Conservation (phyloP, 768 basidiomycete species). For the Cantharellus cinnabarinus region DNA sequence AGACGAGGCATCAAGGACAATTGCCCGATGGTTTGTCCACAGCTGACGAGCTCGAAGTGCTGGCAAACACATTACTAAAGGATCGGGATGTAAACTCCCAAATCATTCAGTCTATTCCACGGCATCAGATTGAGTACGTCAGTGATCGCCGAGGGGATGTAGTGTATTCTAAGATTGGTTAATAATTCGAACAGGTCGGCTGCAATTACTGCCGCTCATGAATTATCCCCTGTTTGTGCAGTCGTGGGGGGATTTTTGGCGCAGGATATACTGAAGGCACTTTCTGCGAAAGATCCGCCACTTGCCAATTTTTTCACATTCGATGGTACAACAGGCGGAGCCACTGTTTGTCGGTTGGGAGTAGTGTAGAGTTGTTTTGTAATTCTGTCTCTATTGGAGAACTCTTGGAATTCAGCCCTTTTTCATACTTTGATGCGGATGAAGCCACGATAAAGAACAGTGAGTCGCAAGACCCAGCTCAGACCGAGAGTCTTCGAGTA, state of each 20-base stretch:
- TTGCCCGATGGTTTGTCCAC: constrained; percentile 33
- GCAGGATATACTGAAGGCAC: constrained; percentile 83
- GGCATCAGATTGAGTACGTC: constrained; percentile 40
- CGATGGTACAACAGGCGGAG: constrained; percentile 62
- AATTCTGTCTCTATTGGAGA: neutral
- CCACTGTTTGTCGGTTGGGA: constrained; percentile 27
- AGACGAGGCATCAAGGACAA: constrained; percentile 31
- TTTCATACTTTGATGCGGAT: too few relatives aligned
- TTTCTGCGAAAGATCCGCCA: constrained; percentile 79
- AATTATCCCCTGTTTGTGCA: constrained; percentile 86
- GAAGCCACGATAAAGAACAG: too few relatives aligned
- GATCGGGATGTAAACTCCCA: constrained; percentile 52
- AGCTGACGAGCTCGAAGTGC: constrained; percentile 36
- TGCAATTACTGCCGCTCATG: constrained; percentile 48
- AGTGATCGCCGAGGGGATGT: neutral
- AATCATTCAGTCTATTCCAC: constrained; percentile 35
- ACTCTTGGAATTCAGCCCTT: too few relatives aligned
- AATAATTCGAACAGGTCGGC: constrained; percentile 30
- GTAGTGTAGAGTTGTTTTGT: neutral
- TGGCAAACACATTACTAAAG: constrained; percentile 39
- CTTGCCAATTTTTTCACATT: constrained; percentile 84
- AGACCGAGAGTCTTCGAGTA: too few relatives aligned
- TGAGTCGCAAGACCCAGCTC: too few relatives aligned
- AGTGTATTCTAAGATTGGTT: neutral
- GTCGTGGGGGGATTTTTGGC: constrained; percentile 87